A percentile compares a stretch with the other conserved stretches of the same genome.
Conservation (phyloP, 2,329 filamentous ascomycete genomes). For the Stagonosporopsis cucurbitacearum region DNA sequence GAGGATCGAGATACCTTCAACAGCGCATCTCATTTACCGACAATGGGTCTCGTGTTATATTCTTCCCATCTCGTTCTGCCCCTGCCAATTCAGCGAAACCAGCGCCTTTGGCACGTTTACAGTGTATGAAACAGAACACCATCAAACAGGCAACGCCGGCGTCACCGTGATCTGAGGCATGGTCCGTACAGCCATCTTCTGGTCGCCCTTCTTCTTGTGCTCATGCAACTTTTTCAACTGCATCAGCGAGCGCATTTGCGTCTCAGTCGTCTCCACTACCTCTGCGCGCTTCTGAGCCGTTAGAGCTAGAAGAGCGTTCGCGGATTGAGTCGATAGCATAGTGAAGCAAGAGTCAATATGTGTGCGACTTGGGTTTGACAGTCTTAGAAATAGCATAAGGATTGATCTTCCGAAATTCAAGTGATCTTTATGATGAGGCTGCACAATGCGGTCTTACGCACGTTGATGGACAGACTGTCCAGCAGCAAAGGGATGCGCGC, state of each 20-base stretch:
- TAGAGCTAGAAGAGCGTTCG: neutral
- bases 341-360: neutral
- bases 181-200: neutral
- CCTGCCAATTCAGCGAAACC: neutral
- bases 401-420: too few relatives aligned
- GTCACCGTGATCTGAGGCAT: neutral
- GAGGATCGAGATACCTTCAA: slow-evolving; percentile 1
- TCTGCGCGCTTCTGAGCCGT: neutral
- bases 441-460: neutral
- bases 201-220: neutral
- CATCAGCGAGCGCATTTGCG: neutral
- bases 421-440: neutral
- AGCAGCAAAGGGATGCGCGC: neutral
- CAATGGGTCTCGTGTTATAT: neutral
- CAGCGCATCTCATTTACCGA: slow-evolving; percentile 7
- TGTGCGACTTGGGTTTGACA: neutral
- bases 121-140: neutral
- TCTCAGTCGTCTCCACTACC: neutral
- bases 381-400: neutral
- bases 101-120: neutral
- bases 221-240: neutral
- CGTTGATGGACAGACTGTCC: neutral
- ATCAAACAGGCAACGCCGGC: neutral
- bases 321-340: neutral
- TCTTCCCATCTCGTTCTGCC: too few relatives aligned